A percentile compares a stretch with the other conserved stretches of the same genome.
Conservation (phyloP, 176 grass and related monocot genomes). For the Rhipidocladum racemiflorum region DNA sequence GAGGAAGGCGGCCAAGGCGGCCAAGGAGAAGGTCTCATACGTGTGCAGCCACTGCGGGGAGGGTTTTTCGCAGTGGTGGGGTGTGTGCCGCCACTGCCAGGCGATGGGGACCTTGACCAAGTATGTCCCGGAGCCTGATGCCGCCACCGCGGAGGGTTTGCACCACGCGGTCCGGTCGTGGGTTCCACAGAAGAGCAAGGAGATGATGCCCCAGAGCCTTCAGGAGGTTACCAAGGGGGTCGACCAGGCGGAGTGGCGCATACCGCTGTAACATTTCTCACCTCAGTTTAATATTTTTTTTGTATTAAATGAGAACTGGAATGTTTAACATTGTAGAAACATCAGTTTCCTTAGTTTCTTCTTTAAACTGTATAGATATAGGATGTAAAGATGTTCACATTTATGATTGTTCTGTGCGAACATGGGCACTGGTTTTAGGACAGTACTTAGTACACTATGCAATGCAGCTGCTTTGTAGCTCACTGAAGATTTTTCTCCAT, state of each 20-base stretch:
- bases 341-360: not conserved
- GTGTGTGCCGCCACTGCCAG: conserved; percentile 45
- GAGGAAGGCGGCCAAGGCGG: conserved; percentile 29
- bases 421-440: not conserved
- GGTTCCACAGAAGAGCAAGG: conserved; percentile 49
- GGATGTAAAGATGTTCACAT: not conserved
- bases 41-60: conserved; percentile 60
- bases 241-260: conserved; percentile 64
- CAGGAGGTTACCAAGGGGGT: conserved; percentile 49
- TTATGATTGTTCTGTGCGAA: not conserved
- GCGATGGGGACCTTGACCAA: conserved; percentile 7
- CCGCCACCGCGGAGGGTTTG: conserved; percentile 13
- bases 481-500: not conserved
- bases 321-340: not conserved
- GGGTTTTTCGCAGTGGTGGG: conserved; percentile 72
- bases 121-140: not conserved
- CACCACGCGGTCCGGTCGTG: conserved; percentile 50
- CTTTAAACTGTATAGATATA: not conserved
- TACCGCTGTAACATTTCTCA: conserved; percentile 46
- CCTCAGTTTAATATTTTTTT: not conserved
- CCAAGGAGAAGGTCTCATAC: conserved; percentile 41
- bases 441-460: not conserved
- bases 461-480: not conserved
- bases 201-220: conserved; percentile 55
- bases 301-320: not conserved